phyloP scores from a whole-genome alignment of 352 stramenopile genomes.

The Globisporangium cystogenes region DNA sequence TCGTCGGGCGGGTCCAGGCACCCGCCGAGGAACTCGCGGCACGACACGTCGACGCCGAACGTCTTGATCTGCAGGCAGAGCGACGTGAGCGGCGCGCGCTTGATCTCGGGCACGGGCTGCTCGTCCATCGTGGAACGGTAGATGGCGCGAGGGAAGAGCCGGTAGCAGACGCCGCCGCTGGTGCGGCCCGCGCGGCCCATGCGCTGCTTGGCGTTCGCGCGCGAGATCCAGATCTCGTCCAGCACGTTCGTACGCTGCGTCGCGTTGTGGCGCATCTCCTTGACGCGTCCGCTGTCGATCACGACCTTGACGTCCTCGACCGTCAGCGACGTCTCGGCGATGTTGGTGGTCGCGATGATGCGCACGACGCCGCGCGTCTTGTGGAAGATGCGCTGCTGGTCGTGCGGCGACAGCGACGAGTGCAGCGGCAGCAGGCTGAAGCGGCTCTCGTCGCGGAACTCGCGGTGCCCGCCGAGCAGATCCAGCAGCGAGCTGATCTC shows the following conservation, averaged over 20 bases:
- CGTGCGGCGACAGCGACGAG: conserved; percentile 88
- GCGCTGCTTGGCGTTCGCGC: conserved; percentile 89
- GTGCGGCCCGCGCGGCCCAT: conserved; percentile 91
- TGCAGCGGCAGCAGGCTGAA: conserved; percentile 91
- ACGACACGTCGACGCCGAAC: conserved; percentile 64
- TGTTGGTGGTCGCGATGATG: conserved; percentile 96
- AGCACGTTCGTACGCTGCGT: conserved; percentile 86
- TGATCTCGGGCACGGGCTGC: conserved; percentile 92
- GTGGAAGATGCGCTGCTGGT: conserved; percentile 93
- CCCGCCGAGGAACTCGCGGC: conserved; percentile 81
- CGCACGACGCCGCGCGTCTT: conserved; percentile 63
- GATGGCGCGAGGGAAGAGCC: conserved; percentile 80
- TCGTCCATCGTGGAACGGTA: conserved; percentile 72
- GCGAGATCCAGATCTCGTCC: conserved; percentile 87
- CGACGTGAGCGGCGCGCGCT: conserved; percentile 93
- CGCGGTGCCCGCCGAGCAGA: conserved; percentile 47
- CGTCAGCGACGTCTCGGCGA: conserved; percentile 95
- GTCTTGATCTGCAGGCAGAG: conserved; percentile 95
- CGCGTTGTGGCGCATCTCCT: conserved; percentile 80
- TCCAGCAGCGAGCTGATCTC: conserved; percentile 91
- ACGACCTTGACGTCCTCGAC: conserved; percentile 94
- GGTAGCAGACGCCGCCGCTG: conserved; percentile 85
- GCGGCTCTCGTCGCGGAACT: conserved; percentile 38
- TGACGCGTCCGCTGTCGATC: conserved; percentile 96
- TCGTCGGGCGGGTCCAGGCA: conserved; percentile 91